Percentiles rank a stretch among this genome's conserved stretches.
Conservation (phyloP, 176 grass and related monocot genomes). For the Bothriochloa decipiens region DNA sequence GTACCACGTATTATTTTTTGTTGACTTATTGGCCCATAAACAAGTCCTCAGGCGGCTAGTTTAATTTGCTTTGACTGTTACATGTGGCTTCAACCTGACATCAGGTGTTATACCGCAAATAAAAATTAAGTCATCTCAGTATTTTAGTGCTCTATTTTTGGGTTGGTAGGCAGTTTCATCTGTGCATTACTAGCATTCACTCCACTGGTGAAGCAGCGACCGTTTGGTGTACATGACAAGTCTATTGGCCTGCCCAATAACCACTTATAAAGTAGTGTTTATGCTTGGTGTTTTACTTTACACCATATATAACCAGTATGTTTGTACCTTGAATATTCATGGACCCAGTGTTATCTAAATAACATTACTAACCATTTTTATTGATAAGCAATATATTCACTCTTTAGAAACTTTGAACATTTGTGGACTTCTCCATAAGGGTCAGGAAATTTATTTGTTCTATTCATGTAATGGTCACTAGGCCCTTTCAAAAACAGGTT, state of each 20-base stretch:
- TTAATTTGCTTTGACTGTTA: slow-evolving; percentile 31
- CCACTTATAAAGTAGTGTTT: not conserved
- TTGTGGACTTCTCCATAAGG: not conserved
- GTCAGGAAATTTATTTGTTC: slow-evolving; percentile 15
- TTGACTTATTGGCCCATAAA: slow-evolving; percentile 5
- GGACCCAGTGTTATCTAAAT: not conserved
- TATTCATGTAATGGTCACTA: not conserved
- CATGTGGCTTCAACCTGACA: not conserved
- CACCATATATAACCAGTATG: not conserved
- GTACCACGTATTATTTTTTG: not conserved
- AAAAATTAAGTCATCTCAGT: not conserved
- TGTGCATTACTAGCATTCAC: not conserved
- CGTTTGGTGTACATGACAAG: not conserved
- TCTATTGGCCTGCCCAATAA: not conserved
- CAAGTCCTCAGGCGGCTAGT: not conserved
- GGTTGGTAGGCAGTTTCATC: not conserved
- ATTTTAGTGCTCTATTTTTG: slow-evolving; percentile 24
- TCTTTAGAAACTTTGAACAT: not conserved
- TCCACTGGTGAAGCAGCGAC: slow-evolving; percentile 4
- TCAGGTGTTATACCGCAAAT: not conserved
- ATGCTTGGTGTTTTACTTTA: not conserved
- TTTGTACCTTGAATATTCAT: not conserved
- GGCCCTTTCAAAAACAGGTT: not conserved
- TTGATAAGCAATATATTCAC: not conserved
- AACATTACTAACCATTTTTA: not conserved